phyloP scores from a whole-genome alignment of 345 rosid species.

The Salix arbutifolia region DNA sequence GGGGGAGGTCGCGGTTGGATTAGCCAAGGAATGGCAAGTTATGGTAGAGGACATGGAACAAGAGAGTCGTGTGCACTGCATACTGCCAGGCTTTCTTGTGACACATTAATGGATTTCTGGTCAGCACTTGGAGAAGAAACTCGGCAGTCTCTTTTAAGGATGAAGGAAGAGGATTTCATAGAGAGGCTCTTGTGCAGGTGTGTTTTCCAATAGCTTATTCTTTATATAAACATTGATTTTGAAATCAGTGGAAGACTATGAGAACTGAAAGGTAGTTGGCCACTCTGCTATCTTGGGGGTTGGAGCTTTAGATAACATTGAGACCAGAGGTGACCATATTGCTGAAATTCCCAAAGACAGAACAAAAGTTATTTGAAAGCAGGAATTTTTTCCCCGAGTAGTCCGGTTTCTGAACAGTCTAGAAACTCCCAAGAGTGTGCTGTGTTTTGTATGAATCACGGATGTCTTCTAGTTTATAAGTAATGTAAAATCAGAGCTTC shows the following conservation, averaged over 20 bases:
- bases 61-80: slow-evolving; percentile 93
- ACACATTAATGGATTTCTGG: slow-evolving; percentile 91
- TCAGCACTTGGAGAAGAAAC: slow-evolving; percentile 87
- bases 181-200: slow-evolving; percentile 93
- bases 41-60: slow-evolving; percentile 86
- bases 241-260: slow-evolving; percentile 8
- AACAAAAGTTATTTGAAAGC: slow-evolving; percentile 2
- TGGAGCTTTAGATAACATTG: slow-evolving; percentile 8
- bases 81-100: slow-evolving; percentile 91
- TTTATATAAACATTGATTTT: slow-evolving; percentile 9
- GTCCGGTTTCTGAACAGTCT: neutral
- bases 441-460: neutral
- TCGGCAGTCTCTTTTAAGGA: slow-evolving; percentile 71
- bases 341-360: slow-evolving; percentile 14
- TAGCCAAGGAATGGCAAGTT: slow-evolving; percentile 75
- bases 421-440: neutral
- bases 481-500: neutral
- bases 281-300: slow-evolving; percentile 13
- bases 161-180: slow-evolving; percentile 98
- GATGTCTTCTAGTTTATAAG: neutral
- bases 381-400: neutral
- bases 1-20: slow-evolving; percentile 98
- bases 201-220: slow-evolving; percentile 28
- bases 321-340: slow-evolving; percentile 7
- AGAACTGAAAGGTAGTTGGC: slow-evolving; percentile 12